Evolutionary conservation across 768 basidiomycete species (phyloP), one percentile per base, ranked within the genome.

Genomic region (Neoboletus magnificus): DNA sequence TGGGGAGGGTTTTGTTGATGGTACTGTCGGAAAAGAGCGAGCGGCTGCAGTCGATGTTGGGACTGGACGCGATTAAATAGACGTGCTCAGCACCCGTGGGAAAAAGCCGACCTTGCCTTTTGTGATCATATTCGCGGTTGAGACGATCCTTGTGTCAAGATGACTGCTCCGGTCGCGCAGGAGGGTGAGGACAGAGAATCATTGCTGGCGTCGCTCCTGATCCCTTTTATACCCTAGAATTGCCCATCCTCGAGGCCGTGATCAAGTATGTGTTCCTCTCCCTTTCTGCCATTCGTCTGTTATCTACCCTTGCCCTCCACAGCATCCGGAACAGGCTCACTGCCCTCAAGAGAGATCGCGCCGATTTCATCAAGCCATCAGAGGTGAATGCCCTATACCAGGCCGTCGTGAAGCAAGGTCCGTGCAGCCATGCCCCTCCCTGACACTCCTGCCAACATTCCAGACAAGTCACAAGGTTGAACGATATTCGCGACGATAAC

Each of bases 261-360:
- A 93, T 97, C 74, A 89, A 91, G 93, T 93, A 41, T 16, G 61
- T 62, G 0, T 6, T 4, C 5, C n/a, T 18, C 48, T 75, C 69
- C 37, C 55, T 51, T 54, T 49, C 35, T 29, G n/a, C 47, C 18
- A 48, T 48, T 48, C 33, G 48, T 27, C 23, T 48, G n/a, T 39
- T n/a, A 58, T 58, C 58, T 60, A 61, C 67, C 66, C 63, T 61
- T 46, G 55, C 53, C 56, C 62, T 48, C 52, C 58, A 18, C 70
- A 96, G 92, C 73, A 94, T 98, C 71, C 86, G 96, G 55, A 96
- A 97, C 73, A 85, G 96, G 59, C 83, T 99, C 46, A 96, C 95
- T 9, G 94, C 86, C 12, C 84, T 95, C 71, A 94, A 94, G 82
- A 90, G 93, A 78, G 87, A 96, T 70, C 85, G 93, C 45, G 93